Conservation (phyloP, 768 basidiomycete species). For the Mycena haematopus region DNA sequence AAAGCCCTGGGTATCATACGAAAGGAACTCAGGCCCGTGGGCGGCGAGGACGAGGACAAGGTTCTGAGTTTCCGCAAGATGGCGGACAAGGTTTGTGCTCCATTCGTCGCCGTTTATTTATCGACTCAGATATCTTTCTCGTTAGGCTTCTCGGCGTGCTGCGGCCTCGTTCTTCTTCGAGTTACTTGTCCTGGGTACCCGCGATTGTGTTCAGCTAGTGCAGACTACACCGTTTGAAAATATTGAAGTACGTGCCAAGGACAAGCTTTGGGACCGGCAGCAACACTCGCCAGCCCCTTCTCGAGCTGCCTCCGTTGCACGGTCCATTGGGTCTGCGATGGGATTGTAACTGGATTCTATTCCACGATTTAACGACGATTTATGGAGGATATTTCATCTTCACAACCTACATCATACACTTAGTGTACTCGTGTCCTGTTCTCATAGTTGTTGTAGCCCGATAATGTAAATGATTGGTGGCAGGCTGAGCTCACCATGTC, state of each 20-base stretch:
- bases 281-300: conserved; percentile 42
- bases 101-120: background rate
- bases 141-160: conserved; percentile 85
- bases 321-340: conserved; percentile 55
- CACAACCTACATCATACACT: conserved; percentile 7
- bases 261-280: conserved; percentile 84
- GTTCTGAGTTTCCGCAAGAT: conserved; percentile 79
- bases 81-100: conserved; percentile 69
- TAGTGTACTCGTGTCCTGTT: conserved; percentile 19
- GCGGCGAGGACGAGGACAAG: conserved; percentile 59
- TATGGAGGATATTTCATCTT: conserved; percentile 15
- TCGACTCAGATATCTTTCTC: conserved; percentile 3
- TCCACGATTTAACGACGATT: conserved; percentile 17
- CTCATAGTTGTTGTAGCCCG: conserved; percentile 26
- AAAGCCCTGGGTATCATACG: conserved; percentile 82
- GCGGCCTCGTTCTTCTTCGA: conserved; percentile 99
- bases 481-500: background rate
- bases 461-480: background rate
- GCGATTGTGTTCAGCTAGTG: conserved; percentile 84
- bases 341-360: conserved; percentile 36
- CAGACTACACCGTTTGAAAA: conserved; percentile 83
- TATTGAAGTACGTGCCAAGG: conserved; percentile 82
- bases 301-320: conserved; percentile 44
- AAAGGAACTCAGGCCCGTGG: conserved; percentile 66
- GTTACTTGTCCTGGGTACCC: conserved; percentile 90